A percentile compares a stretch with the other conserved stretches of the same genome.
Conservation (phyloP, 805 yeast species). For the fission yeast (Schizosaccharomyces pombe) region DNA sequence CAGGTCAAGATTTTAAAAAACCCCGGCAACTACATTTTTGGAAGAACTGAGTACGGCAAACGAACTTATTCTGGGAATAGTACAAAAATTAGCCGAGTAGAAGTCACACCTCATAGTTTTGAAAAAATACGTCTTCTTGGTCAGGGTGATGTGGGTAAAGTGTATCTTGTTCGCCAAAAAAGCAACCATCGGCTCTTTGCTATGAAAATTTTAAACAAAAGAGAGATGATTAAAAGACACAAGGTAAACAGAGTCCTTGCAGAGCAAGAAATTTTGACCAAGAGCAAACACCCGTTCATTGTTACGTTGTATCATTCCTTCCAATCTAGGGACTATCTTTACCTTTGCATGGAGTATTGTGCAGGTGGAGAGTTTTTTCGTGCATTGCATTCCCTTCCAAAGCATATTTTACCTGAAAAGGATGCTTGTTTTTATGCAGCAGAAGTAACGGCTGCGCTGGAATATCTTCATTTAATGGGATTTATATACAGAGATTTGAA, state of each 20-base stretch:
- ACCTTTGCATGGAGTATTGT: slow-evolving; percentile 93
- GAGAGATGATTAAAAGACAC: slow-evolving; percentile 86
- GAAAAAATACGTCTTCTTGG: slow-evolving; percentile 76
- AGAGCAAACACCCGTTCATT: slow-evolving; percentile 90
- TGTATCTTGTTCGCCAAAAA: slow-evolving; percentile 71
- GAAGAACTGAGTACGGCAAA: neutral
- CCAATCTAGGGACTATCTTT: slow-evolving; percentile 76
- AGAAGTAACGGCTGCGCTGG: slow-evolving; percentile 91
- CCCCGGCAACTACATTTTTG: slow-evolving; percentile 4
- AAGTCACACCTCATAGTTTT: slow-evolving; percentile 68
- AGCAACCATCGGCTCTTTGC: slow-evolving; percentile 57
- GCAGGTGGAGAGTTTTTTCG: slow-evolving; percentile 98
- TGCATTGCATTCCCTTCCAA: slow-evolving; percentile 74
- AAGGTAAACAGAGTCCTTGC: slow-evolving; percentile 86
- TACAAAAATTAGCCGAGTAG: slow-evolving; percentile 47
- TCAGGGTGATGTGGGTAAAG: slow-evolving; percentile 95
- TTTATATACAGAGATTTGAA: slow-evolving; percentile 88
- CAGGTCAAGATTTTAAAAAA: neutral
- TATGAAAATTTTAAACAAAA: slow-evolving; percentile 71
- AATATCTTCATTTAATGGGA: slow-evolving; percentile 87
- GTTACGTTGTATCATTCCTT: slow-evolving; percentile 90
- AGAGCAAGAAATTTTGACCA: slow-evolving; percentile 87
- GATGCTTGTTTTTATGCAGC: slow-evolving; percentile 91
- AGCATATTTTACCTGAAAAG: slow-evolving; percentile 61
- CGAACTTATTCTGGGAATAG: slow-evolving; percentile 55